These are phyloP conservation scores for Kitagawia praeruptora DNA, from an alignment of 129 eudicot genomes.

Conservation along the genomic window DNA sequence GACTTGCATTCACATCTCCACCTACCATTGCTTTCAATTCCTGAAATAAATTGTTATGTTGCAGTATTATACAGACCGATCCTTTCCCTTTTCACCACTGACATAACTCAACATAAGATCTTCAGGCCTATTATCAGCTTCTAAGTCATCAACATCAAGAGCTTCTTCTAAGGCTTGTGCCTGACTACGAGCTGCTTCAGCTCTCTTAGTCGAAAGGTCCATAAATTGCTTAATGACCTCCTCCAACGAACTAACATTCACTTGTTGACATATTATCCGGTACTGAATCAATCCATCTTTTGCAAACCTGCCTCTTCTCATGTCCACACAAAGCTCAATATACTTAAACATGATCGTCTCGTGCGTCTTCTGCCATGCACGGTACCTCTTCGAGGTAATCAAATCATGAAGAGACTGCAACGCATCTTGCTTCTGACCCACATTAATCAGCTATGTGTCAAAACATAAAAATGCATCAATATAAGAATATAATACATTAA, in stretches of 20 bases:
- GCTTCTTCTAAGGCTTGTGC: constrained; percentile 93
- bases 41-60: no score
- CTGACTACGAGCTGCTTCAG: constrained; percentile 84
- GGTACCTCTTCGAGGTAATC: constrained; percentile 78
- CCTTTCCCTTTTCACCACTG: constrained; percentile 93
- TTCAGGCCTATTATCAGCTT: constrained; percentile 93
- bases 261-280: constrained; percentile 89
- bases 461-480: constrained; percentile 8
- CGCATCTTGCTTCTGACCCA: constrained; percentile 87
- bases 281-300: constrained; percentile 94
- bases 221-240: constrained; percentile 94
- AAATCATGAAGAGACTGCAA: constrained; percentile 78
- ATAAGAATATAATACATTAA: not conserved
- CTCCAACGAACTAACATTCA: constrained; percentile 73
- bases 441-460: constrained; percentile 77
- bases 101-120: constrained; percentile 93
- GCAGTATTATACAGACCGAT: no score
- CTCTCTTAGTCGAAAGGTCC: constrained; percentile 87
- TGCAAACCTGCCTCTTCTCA: constrained; percentile 88
- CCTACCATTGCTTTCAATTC: no score
- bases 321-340: constrained; percentile 84
- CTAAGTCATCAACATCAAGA: constrained; percentile 85
- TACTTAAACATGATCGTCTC: constrained; percentile 88
- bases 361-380: constrained; percentile 91
- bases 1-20: no score